A percentile compares a stretch with the other conserved stretches of the same genome.
phyloP scores from a whole-genome alignment of 768 basidiomycete species.

The Strobilomyces echinocephalus region DNA sequence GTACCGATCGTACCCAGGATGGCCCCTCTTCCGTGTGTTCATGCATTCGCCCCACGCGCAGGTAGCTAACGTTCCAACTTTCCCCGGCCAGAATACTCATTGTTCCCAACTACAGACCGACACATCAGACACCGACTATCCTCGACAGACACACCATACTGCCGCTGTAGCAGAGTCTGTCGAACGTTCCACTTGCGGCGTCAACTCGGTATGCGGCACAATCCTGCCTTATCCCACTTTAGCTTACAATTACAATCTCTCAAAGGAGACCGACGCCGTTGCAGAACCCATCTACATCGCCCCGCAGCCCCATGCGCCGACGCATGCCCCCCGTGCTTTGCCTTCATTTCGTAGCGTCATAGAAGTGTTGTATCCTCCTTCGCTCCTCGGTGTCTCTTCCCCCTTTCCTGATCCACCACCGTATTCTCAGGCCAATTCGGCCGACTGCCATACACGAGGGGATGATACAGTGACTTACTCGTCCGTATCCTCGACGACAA shows the following conservation, averaged over 20 bases:
- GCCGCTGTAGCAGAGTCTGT: neutral
- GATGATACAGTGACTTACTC: neutral
- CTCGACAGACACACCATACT: conserved; percentile 2
- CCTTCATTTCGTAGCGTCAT: conserved; percentile 22
- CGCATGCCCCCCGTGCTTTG: neutral
- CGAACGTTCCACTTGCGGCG: neutral
- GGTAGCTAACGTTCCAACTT: neutral
- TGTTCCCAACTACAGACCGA: neutral
- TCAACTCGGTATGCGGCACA: conserved; percentile 6
- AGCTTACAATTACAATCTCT: conserved; percentile 7
- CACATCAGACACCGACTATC: neutral
- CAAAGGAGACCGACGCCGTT: conserved; percentile 7
- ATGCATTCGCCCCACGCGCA: neutral
- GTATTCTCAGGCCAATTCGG: conserved; percentile 8
- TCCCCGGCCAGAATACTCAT: neutral
- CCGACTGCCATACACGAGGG: neutral
- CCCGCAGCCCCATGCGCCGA: neutral
- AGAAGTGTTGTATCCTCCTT: conserved; percentile 26
- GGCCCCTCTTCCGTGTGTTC: no score
- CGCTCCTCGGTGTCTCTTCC: conserved; percentile 9
- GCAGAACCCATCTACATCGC: neutral
- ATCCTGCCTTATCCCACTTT: neutral
- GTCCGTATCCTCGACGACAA: neutral
- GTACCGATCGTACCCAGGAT: no score
- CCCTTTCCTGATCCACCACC: conserved; percentile 18